A percentile compares a stretch with the other conserved stretches of the same genome.
Conservation (phyloP, 345 rosid genomes). For the thale cress (Arabidopsis thaliana) region DNA sequence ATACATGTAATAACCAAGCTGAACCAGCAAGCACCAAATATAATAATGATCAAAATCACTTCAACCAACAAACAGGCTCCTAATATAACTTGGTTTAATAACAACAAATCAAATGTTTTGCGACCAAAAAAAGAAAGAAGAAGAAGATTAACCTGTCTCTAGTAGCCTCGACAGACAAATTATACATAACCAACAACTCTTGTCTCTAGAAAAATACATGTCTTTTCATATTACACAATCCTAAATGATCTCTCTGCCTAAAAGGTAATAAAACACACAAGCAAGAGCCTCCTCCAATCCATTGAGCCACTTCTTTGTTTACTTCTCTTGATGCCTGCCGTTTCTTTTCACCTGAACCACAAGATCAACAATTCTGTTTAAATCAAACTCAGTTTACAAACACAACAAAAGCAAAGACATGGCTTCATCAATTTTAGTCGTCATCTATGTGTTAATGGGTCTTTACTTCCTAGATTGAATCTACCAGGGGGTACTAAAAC, state of each 20-base stretch:
- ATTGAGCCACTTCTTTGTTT: conserved; percentile 18
- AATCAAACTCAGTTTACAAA: conserved; percentile 1
- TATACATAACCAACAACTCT: conserved; percentile 20
- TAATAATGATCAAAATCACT: not conserved
- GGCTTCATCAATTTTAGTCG: conserved; percentile 1
- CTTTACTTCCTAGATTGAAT: conserved; percentile 13
- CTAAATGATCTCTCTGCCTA: conserved; percentile 26
- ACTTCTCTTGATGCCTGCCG: conserved; percentile 26
- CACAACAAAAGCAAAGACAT: not conserved
- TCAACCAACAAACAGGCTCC: not conserved
- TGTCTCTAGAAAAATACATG: conserved; percentile 4
- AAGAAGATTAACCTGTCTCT: conserved; percentile 11
- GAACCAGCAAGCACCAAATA: not conserved
- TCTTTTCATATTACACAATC: conserved; percentile 19
- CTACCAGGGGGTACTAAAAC: not conserved
- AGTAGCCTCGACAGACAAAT: conserved; percentile 3
- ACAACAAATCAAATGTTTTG: conserved; percentile 2
- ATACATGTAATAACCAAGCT: not conserved
- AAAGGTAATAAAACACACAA: not conserved
- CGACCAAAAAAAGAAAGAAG: not conserved
- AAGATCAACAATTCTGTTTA: not conserved
- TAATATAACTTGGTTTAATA: not conserved
- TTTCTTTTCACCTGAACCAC: conserved; percentile 30
- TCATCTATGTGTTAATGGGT: conserved; percentile 20
- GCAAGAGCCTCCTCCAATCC: conserved; percentile 9